These are phyloP conservation scores for Discostella pseudostelligera DNA, from an alignment of 108 stramenopile genomes.

Conservation along the genomic window DNA sequence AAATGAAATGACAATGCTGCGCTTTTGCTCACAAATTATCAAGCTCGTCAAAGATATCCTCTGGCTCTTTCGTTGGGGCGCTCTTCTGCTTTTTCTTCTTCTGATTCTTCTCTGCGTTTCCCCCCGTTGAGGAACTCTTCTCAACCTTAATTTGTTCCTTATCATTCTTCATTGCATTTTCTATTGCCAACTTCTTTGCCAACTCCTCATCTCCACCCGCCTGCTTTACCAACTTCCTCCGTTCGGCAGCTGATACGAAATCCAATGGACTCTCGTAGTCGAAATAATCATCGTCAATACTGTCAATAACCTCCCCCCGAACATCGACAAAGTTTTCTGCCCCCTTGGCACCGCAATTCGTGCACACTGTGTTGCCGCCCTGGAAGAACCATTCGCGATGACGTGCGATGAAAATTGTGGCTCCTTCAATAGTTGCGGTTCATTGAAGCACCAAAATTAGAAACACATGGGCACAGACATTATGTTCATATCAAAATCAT, in stretches of 20 bases:
- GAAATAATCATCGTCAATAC: constrained; percentile 81
- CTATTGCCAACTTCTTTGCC: constrained; percentile 74
- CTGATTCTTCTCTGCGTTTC: constrained; percentile 21
- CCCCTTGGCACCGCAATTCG: constrained; percentile 81
- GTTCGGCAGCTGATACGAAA: constrained; percentile 76
- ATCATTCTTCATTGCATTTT: constrained; percentile 42
- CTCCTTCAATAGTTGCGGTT: constrained; percentile 5
- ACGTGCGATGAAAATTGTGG: constrained; percentile 83
- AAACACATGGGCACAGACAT: not conserved
- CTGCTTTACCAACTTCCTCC: constrained; percentile 64
- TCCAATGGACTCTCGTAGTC: constrained; percentile 83
- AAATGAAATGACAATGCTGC: too few relatives aligned
- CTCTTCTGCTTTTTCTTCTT: constrained; percentile 33
- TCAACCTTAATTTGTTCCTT: constrained; percentile 26
- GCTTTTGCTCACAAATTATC: not conserved
- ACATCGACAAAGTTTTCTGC: constrained; percentile 80
- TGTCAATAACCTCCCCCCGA: constrained; percentile 71
- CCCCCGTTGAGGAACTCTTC: not conserved
- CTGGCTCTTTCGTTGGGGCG: constrained; percentile 3
- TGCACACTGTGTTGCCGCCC: constrained; percentile 76
- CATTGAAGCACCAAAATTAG: not conserved
- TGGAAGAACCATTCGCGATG: constrained; percentile 85
- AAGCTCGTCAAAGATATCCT: constrained; percentile 19
- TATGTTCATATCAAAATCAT: not conserved
- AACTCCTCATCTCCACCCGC: constrained; percentile 73